Conservation (phyloP, 2,329 filamentous ascomycete species). For the Fusarium sp. region DNA sequence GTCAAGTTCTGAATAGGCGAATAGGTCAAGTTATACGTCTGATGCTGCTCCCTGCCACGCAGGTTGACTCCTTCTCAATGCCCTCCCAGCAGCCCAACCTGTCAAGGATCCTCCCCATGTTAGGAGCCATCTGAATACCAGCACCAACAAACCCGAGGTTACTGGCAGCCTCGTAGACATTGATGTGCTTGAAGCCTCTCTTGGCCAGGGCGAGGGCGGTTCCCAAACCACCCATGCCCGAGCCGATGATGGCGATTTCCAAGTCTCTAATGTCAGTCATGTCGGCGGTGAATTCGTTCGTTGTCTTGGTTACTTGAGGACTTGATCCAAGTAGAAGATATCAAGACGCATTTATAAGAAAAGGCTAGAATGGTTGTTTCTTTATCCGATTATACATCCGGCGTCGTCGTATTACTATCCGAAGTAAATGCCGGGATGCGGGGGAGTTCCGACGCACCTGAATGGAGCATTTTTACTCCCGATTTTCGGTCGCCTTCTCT, state of each 20-base stretch:
- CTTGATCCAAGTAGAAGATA: not conserved
- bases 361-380: constrained; percentile 22
- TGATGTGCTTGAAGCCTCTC: constrained; percentile 42
- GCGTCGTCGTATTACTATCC: constrained; percentile 9
- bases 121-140: constrained; percentile 86
- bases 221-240: constrained; percentile 56
- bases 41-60: constrained; percentile 47
- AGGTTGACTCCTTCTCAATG: constrained; percentile 58
- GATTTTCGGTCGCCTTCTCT: not conserved
- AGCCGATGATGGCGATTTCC: constrained; percentile 42
- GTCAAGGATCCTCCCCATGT: constrained; percentile 82
- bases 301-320: too few relatives aligned
- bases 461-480: constrained; percentile 15
- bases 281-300: not conserved
- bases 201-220: constrained; percentile 53
- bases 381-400: constrained; percentile 30
- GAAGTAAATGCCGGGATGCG: constrained; percentile 40
- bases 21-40: constrained; percentile 35
- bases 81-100: constrained; percentile 77
- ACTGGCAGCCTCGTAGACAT: constrained; percentile 45
- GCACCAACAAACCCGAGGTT: constrained; percentile 70
- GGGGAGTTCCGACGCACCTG: constrained; percentile 26
- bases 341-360: not conserved
- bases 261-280: constrained; percentile 39
- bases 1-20: not conserved